These are phyloP conservation scores for Botrytis paeoniae DNA, from an alignment of 2,329 filamentous ascomycete genomes.

Conservation along the genomic window DNA sequence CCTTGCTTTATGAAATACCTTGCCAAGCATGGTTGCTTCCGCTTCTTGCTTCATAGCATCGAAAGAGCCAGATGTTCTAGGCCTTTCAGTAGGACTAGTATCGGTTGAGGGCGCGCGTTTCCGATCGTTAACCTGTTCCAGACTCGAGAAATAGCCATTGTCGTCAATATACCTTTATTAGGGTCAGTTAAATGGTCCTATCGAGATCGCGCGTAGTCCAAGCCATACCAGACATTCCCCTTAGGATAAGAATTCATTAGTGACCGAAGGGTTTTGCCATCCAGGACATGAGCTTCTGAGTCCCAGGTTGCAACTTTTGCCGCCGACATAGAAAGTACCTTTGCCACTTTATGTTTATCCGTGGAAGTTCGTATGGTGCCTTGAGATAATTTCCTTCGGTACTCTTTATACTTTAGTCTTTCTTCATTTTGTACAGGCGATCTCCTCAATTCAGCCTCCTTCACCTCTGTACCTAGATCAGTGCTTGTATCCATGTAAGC, in stretches of 20 bases:
- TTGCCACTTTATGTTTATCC: slow-evolving; percentile 29
- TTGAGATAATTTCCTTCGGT: slow-evolving; percentile 21
- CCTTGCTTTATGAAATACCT: slow-evolving; percentile 32
- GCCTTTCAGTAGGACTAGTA: slow-evolving; percentile 20
- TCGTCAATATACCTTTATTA: slow-evolving; percentile 28
- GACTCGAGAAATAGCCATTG: slow-evolving; percentile 34
- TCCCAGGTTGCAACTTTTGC: slow-evolving; percentile 29
- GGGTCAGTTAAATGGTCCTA: not conserved
- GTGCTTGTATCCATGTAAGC: slow-evolving; percentile 21
- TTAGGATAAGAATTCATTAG: slow-evolving; percentile 34
- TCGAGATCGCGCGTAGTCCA: not conserved
- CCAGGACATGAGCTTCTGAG: slow-evolving; percentile 24
- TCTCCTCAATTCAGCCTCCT: slow-evolving; percentile 14
- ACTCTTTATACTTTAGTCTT: not conserved
- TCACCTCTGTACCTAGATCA: slow-evolving; percentile 22
- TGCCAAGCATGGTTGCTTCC: slow-evolving; percentile 32
- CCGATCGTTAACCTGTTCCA: slow-evolving; percentile 30
- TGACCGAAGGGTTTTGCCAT: slow-evolving; percentile 31
- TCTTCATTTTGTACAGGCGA: not conserved
- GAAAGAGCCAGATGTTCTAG: slow-evolving; percentile 16
- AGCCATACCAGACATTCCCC: slow-evolving; percentile 34
- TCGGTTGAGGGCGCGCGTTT: slow-evolving; percentile 3
- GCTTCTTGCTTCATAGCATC: slow-evolving; percentile 27
- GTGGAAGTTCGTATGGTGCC: slow-evolving; percentile 24
- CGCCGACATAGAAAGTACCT: slow-evolving; percentile 31